Evolutionary conservation across 1,284 basidiomycete genomes (phyloP).

Genomic region (Pisolithus thermaeus): DNA sequence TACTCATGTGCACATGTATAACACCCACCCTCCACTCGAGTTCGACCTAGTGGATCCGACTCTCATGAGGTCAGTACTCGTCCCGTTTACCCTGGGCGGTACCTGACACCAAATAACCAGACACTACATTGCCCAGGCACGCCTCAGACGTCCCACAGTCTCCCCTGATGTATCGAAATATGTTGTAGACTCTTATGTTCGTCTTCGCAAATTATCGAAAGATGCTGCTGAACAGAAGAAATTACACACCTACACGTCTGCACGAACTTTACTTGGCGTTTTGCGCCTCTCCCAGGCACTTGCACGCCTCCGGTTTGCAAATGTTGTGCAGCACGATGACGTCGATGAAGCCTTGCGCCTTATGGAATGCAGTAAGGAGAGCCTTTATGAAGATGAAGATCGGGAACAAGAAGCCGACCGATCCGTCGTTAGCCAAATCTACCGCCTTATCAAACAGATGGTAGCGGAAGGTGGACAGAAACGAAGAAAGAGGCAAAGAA

Average conservation of each 20-base stretch:
- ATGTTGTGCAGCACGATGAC: slow-evolving; percentile 77
- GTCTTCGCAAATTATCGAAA: slow-evolving; percentile 88
- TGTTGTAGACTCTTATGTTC: slow-evolving; percentile 93
- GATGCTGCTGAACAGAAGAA: slow-evolving; percentile 88
- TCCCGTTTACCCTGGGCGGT: background rate
- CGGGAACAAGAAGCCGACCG: slow-evolving; percentile 68
- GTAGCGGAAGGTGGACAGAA: slow-evolving; percentile 37
- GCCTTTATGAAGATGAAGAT: slow-evolving; percentile 75
- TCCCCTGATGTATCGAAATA: slow-evolving; percentile 86
- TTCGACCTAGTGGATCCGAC: slow-evolving; percentile 81
- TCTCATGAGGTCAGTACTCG: slow-evolving; percentile 70
- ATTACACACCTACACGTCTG: slow-evolving; percentile 93
- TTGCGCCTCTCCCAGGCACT: slow-evolving; percentile 93
- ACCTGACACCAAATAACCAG: slow-evolving; percentile 35
- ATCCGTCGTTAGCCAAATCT: slow-evolving; percentile 79
- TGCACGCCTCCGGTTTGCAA: slow-evolving; percentile 83
- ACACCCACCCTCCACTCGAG: slow-evolving; percentile 80
- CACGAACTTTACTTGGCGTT: slow-evolving; percentile 91
- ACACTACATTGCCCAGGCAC: slow-evolving; percentile 95
- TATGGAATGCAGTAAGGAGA: slow-evolving; percentile 95
- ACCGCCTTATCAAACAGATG: slow-evolving; percentile 87
- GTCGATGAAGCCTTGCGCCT: slow-evolving; percentile 96
- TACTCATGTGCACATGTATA: slow-evolving; percentile 98
- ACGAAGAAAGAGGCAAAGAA: slow-evolving; percentile 36
- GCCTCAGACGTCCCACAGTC: slow-evolving; percentile 83